Base-by-base conservation (phyloP, 2,329 filamentous ascomycete species). In the Penicillium sp. region DNA sequence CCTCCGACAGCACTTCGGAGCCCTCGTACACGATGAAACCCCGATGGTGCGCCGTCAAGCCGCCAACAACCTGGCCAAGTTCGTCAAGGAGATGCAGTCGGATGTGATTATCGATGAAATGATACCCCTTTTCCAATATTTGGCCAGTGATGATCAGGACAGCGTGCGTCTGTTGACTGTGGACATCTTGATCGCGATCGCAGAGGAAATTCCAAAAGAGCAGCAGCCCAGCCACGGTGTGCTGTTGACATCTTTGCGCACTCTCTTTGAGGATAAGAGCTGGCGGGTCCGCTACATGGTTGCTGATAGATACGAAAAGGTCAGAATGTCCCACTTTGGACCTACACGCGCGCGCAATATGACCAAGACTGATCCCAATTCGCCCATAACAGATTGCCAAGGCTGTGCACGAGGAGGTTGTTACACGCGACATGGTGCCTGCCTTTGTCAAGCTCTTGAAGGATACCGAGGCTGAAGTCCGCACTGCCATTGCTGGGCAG, bases 231-330 rank as follows among this genome's bases (percentile, higher is more conserved):
- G 93, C 79, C 94, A 98, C 74, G 95, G 94, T 56, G 92, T 98
- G 59, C 82, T 99, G 60, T 83, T 99, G 72, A 94, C 92, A 54
- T 93, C 94, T 49, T 82, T 99, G 73, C 89, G 95, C 71, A 96
- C 87, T 80, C 80, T 99, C 74, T 98, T 99, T 80, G 95, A 97
- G 73, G 95, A 99, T 78, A 99, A 98, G 87, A 98, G 95, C 82
- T 99, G 95, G 95, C 89, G 95, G 74, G 95, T 99, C 62, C 88
- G 95, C 76, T 99, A 98, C 80, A 99, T 99, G 95, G 95, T 99
- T 71, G 95, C 95, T 52, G 95, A 99, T 79, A 88, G 93, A 76
- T 99, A 97, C 74, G 95, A 99, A 80, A 97, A 98, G 90, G 92
- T 92, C 74, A 53, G 74, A 35, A 25, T 37, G 7, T 57, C 19